These are phyloP conservation scores for Gossypium australe DNA, from an alignment of 345 rosid genomes.

Conservation along the genomic window DNA sequence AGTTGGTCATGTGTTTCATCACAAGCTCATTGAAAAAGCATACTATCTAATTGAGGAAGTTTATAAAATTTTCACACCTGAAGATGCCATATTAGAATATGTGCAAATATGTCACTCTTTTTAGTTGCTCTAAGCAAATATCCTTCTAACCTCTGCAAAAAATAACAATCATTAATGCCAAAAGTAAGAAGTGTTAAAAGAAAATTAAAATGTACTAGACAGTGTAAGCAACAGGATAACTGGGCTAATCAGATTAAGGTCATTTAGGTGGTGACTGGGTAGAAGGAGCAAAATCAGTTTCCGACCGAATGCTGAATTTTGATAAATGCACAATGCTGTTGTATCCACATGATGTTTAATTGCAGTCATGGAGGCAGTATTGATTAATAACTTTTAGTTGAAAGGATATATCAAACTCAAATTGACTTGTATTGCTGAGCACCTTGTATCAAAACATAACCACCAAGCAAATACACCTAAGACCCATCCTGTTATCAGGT, in stretches of 20 bases:
- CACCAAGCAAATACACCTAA: not conserved
- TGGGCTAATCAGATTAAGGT: not conserved
- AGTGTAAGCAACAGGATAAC: not conserved
- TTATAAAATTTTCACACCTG: conserved; percentile 46
- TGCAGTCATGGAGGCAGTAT: not conserved
- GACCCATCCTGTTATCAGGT: not conserved
- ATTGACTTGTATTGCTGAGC: not conserved
- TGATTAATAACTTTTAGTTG: not conserved
- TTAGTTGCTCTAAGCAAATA: conserved; percentile 97
- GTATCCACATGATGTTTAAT: not conserved
- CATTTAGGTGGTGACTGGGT: not conserved
- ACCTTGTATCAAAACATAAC: not conserved
- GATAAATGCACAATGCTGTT: not conserved
- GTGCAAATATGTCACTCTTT: conserved; percentile 93
- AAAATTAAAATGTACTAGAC: not conserved
- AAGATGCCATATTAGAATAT: conserved; percentile 95
- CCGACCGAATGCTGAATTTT: not conserved
- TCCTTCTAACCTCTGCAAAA: conserved; percentile 82
- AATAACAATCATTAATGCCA: conserved; percentile 3
- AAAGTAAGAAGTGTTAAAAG: conserved; percentile 4
- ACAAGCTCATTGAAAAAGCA: not conserved
- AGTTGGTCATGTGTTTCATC: conserved; percentile 4
- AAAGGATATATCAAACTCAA: conserved; percentile 6
- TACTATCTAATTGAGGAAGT: conserved; percentile 16
- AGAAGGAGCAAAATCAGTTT: not conserved